Evolutionary conservation across 2,329 filamentous ascomycete genomes (phyloP).

Genomic region (Alternaria solani): DNA sequence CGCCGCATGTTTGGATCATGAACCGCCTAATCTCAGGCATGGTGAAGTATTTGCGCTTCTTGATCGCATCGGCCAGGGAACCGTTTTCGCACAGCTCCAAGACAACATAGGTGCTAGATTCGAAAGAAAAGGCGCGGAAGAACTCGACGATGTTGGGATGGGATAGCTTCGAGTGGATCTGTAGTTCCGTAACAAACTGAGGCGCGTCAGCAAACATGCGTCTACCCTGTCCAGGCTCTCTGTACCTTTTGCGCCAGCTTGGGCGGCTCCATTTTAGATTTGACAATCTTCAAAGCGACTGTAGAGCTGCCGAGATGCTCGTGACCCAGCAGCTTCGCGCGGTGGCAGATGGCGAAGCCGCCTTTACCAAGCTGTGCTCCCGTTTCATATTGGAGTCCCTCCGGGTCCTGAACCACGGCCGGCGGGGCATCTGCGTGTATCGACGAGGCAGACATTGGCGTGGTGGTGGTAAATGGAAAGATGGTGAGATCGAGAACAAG

Average conservation of each 20-base stretch:
- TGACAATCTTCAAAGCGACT: conserved; percentile 83
- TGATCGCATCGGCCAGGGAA: conserved; percentile 97
- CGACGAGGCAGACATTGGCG: conserved; percentile 54
- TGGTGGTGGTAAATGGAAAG: conserved; percentile 33
- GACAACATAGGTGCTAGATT: conserved; percentile 89
- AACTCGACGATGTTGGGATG: conserved; percentile 97
- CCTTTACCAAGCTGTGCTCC: conserved; percentile 80
- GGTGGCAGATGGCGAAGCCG: conserved; percentile 83
- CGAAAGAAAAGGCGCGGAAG: conserved; percentile 89
- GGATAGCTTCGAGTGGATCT: conserved; percentile 97
- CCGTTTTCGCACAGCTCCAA: conserved; percentile 95
- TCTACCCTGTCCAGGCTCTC: conserved; percentile 31
- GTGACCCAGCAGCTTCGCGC: conserved; percentile 68
- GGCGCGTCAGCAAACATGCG: conserved; percentile 32
- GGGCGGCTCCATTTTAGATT: conserved; percentile 77
- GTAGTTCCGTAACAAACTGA: conserved; percentile 81
- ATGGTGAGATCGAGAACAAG: conserved; percentile 38
- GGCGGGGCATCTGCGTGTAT: conserved; percentile 62
- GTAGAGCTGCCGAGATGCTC: conserved; percentile 67
- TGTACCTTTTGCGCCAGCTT: conserved; percentile 85
- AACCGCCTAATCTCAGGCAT: conserved; percentile 95
- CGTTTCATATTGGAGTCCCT: conserved; percentile 75
- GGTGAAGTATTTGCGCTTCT: conserved; percentile 86
- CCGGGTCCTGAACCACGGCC: conserved; percentile 70
- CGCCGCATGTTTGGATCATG: conserved; percentile 92